These are phyloP conservation scores for Colletotrichum sp. DNA, from an alignment of 2,329 filamentous ascomycete species.

Conservation along the genomic window DNA sequence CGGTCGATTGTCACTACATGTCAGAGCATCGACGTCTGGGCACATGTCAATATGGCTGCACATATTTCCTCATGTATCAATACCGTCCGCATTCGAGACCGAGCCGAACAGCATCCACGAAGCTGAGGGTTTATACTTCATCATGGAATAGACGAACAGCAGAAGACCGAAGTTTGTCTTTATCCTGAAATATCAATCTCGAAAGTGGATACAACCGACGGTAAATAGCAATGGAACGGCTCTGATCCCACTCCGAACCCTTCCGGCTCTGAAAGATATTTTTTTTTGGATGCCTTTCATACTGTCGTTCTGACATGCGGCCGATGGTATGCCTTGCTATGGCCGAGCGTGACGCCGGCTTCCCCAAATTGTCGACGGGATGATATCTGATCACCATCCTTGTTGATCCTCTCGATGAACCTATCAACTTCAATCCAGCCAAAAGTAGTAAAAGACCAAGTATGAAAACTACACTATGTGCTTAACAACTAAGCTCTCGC, in stretches of 20 bases:
- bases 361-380: rapidly evolving
- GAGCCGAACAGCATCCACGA: background rate
- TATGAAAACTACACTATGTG: background rate
- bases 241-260: background rate
- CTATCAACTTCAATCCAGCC: background rate
- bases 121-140: background rate
- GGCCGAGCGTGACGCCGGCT: background rate
- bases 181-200: background rate
- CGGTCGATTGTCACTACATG: background rate
- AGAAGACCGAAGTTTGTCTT: background rate
- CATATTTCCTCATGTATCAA: background rate
- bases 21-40: background rate
- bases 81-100: background rate
- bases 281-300: background rate
- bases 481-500: background rate
- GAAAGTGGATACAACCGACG: rapidly evolving
- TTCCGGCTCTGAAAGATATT: rapidly evolving
- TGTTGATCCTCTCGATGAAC: rapidly evolving
- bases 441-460: background rate
- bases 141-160: background rate
- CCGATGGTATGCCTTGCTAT: background rate
- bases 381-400: background rate
- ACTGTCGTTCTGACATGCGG: rapidly evolving
- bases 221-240: background rate
- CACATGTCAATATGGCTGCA: background rate